A percentile compares a stretch with the other conserved stretches of the same genome.
Conservation (phyloP, 139 green algal species). For the Micractinium conductrix region DNA sequence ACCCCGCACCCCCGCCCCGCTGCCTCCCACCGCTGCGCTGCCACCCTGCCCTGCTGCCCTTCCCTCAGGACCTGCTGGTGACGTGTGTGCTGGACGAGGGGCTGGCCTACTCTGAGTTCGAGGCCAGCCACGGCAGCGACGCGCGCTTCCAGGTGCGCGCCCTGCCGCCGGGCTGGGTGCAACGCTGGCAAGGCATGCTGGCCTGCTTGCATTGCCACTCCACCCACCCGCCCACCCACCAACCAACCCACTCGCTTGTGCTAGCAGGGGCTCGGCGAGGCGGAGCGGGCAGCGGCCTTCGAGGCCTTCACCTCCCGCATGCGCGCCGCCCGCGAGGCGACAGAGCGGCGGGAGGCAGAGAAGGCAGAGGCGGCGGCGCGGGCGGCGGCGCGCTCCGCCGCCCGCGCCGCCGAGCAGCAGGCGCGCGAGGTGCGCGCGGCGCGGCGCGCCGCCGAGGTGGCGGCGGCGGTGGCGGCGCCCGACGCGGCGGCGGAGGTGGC, state of each 20-base stretch:
- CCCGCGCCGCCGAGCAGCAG: neutral
- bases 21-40: neutral
- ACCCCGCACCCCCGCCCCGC: no score
- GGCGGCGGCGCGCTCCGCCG: neutral
- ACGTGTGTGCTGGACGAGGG: neutral
- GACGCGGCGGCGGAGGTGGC: slow-evolving; percentile 14
- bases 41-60: neutral
- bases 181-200: no score
- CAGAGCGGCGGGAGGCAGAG: neutral
- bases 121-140: slow-evolving; percentile 19
- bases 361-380: slow-evolving; percentile 7
- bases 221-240: no score
- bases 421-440: slow-evolving; percentile 2
- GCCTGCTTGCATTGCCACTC: no score
- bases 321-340: neutral
- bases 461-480: neutral
- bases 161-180: no score
- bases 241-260: no score
- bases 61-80: slow-evolving; percentile 43
- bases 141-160: slow-evolving; percentile 17
- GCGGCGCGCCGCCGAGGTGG: neutral
- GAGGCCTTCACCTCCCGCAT: slow-evolving; percentile 19
- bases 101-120: slow-evolving; percentile 9
- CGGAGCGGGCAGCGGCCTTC: slow-evolving; percentile 30
- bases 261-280: no score